phyloP scores from a whole-genome alignment of 2,329 filamentous ascomycete species.

The Colletotrichum musae region DNA sequence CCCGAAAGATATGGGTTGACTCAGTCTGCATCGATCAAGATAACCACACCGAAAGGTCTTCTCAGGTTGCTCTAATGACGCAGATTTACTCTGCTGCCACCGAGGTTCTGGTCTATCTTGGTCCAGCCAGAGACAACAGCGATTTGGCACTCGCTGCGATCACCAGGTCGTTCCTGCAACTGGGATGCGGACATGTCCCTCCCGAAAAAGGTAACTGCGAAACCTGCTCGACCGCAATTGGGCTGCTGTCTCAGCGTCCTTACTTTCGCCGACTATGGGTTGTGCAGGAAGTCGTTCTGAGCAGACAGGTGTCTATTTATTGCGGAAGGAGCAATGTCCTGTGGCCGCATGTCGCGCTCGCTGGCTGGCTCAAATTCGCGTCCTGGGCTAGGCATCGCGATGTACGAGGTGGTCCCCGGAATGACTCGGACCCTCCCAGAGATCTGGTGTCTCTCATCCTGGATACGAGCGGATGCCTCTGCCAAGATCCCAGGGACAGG shows the following conservation, averaged over 20 bases:
- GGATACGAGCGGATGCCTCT: background rate
- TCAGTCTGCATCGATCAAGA: slow-evolving; percentile 17
- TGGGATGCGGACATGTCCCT: background rate
- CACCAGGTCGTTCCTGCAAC: background rate
- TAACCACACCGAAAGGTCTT: slow-evolving; percentile 16
- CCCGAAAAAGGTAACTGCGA: background rate
- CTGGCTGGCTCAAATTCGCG: background rate
- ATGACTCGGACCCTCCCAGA: background rate
- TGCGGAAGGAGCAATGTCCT: background rate
- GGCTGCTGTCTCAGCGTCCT: background rate
- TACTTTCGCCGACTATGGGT: slow-evolving; percentile 5
- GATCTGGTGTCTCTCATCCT: background rate
- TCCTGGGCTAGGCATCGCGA: background rate
- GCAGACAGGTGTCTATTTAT: background rate
- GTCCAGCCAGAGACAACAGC: background rate
- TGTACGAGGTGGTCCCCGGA: background rate
- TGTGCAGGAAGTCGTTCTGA: slow-evolving; percentile 1
- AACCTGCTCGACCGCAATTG: background rate
- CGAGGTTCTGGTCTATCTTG: background rate
- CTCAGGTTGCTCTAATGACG: slow-evolving; percentile 30
- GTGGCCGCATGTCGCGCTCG: background rate
- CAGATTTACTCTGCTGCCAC: slow-evolving; percentile 26
- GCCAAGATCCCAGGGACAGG: background rate
- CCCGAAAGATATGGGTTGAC: background rate
- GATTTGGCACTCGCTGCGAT: background rate